Percentiles rank a stretch among this genome's conserved stretches.
Conservation (phyloP, 2,329 filamentous ascomycete species). For the Cadophora sp. region DNA sequence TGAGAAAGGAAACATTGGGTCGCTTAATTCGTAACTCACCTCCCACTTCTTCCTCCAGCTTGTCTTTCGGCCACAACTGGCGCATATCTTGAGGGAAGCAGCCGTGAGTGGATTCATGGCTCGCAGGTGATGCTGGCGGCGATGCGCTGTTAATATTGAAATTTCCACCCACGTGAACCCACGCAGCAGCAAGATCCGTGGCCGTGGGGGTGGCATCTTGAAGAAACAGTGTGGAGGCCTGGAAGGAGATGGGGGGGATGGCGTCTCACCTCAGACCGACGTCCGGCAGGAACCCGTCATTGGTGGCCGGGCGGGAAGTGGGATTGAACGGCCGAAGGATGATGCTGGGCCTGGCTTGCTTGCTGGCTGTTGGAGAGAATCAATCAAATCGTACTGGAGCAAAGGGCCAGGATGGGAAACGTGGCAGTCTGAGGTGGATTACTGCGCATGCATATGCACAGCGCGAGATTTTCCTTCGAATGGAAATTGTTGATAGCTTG, state of each 20-base stretch:
- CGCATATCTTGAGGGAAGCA: conserved; percentile 23
- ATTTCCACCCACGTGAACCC: not conserved
- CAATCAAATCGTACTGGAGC: no score
- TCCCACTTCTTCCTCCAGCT: conserved; percentile 33
- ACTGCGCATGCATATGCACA: no score
- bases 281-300: conserved; percentile 25
- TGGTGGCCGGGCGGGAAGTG: conserved; percentile 16
- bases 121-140: conserved; percentile 7
- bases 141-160: conserved; percentile 15
- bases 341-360: no score
- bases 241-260: not conserved
- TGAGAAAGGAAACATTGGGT: no score
- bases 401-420: no score
- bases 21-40: conserved; percentile 12
- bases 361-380: no score
- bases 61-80: conserved; percentile 27
- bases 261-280: not conserved
- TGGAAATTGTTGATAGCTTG: no score
- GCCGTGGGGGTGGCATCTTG: conserved; percentile 5
- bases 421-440: no score
- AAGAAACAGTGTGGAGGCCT: not conserved
- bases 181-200: not conserved
- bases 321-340: not conserved
- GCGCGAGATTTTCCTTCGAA: no score
- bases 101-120: conserved; percentile 22